Evolutionary conservation across 1,284 basidiomycete genomes (phyloP).

Genomic region (Erythrobasidium hasegawianum): DNA sequence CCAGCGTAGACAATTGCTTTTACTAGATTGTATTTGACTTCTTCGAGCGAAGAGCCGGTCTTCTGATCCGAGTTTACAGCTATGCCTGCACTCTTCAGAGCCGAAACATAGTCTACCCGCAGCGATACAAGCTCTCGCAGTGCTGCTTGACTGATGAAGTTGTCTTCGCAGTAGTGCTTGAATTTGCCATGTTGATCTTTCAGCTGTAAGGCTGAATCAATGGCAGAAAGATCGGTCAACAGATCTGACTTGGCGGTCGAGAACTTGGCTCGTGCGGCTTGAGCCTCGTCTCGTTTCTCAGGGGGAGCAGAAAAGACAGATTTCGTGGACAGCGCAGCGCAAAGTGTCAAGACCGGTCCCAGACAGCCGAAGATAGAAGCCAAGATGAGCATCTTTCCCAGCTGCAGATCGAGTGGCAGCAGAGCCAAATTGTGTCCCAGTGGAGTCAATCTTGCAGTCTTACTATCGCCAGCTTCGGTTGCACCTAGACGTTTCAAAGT

Average conservation of each 20-base stretch:
- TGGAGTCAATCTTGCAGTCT: slow-evolving; percentile 62
- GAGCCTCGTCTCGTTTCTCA: slow-evolving; percentile 76
- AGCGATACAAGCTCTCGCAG: slow-evolving; percentile 77
- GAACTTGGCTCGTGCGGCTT: slow-evolving; percentile 66
- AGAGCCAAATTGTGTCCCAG: slow-evolving; percentile 76
- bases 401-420: slow-evolving; percentile 80
- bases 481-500: slow-evolving; percentile 76
- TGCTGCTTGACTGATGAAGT: slow-evolving; percentile 73
- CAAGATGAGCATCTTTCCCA: slow-evolving; percentile 89
- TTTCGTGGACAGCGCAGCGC: slow-evolving; percentile 79
- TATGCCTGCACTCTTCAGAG: slow-evolving; percentile 72
- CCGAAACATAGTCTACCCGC: slow-evolving; percentile 69
- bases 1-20: slow-evolving; percentile 78
- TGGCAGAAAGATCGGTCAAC: slow-evolving; percentile 74
- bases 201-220: slow-evolving; percentile 62
- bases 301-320: slow-evolving; percentile 76
- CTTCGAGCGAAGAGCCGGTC: slow-evolving; percentile 22
- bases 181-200: slow-evolving; percentile 49
- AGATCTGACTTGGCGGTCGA: slow-evolving; percentile 75
- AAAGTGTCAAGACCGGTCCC: slow-evolving; percentile 67
- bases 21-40: slow-evolving; percentile 64
- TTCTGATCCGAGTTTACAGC: slow-evolving; percentile 48
- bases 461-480: slow-evolving; percentile 55
- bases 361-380: slow-evolving; percentile 75
- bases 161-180: slow-evolving; percentile 71